Percentiles rank a stretch among this genome's conserved stretches.
These are phyloP conservation scores for Globisporangium nodosum DNA, from an alignment of 352 stramenopile species.

Conservation along the genomic window DNA sequence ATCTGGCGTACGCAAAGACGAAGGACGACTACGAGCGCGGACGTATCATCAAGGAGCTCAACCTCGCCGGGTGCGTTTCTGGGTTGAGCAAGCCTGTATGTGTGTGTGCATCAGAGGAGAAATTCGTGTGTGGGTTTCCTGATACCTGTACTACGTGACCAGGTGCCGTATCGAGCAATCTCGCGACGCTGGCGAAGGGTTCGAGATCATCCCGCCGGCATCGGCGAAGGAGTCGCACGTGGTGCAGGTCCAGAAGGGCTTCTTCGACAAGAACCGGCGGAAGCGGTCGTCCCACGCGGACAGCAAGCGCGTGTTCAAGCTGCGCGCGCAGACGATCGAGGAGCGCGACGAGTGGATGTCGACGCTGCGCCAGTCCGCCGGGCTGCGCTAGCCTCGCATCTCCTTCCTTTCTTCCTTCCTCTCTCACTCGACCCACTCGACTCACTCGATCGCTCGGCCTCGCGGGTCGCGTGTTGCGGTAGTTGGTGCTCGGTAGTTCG, in stretches of 20 bases:
- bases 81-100: not conserved
- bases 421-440: not conserved
- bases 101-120: not conserved
- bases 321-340: conserved; percentile 79
- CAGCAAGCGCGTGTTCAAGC: conserved; percentile 72
- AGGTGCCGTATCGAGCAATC: conserved; percentile 74
- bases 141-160: not conserved
- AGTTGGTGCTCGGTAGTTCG: no score
- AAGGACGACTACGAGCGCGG: conserved; percentile 87
- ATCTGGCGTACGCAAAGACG: conserved; percentile 76
- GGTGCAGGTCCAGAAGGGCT: conserved; percentile 62
- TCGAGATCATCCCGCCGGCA: conserved; percentile 67
- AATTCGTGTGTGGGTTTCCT: no score
- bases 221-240: conserved; percentile 52
- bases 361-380: conserved; percentile 53
- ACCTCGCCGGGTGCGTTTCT: conserved; percentile 52
- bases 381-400: conserved; percentile 22
- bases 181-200: conserved; percentile 71
- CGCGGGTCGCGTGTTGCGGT: no score
- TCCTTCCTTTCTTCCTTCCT: not conserved
- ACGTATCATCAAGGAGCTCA: conserved; percentile 83
- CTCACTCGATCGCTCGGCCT: no score
- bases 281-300: conserved; percentile 67
- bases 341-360: conserved; percentile 81
- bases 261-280: conserved; percentile 81